Conservation (phyloP, 73 alveolate species). For the Tetrahymena elliotti region DNA sequence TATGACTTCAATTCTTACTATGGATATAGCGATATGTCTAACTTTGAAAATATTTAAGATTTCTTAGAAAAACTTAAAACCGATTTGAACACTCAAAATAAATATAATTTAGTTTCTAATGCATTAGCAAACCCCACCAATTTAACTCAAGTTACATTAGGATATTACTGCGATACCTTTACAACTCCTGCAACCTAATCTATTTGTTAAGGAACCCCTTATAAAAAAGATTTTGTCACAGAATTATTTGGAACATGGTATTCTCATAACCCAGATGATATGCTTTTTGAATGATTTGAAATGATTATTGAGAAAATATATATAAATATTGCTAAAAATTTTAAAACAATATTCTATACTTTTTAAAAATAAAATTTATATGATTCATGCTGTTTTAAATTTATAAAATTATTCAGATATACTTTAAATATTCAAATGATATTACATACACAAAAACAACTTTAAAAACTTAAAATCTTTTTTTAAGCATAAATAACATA, state of each 20-base stretch:
- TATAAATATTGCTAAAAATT: neutral
- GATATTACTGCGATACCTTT: neutral
- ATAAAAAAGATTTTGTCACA: neutral
- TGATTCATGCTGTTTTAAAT: neutral
- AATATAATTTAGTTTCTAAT: neutral
- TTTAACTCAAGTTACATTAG: neutral
- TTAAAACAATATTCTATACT: no score
- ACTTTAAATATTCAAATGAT: neutral
- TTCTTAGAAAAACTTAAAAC: neutral
- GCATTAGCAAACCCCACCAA: neutral
- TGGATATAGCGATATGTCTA: neutral
- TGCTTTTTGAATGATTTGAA: neutral
- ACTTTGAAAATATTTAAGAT: neutral
- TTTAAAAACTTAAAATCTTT: no score
- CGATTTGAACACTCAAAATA: neutral
- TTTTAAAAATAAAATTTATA: no score
- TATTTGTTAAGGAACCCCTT: neutral
- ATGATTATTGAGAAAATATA: neutral
- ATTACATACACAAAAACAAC: no score
- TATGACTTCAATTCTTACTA: neutral
- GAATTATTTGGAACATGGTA: neutral
- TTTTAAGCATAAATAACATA: no score
- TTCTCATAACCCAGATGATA: neutral
- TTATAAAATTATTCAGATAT: no score
- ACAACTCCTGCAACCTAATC: neutral